Base-by-base conservation (phyloP, 495 filamentous ascomycete species). In the Aspergillus panamensis region DNA sequence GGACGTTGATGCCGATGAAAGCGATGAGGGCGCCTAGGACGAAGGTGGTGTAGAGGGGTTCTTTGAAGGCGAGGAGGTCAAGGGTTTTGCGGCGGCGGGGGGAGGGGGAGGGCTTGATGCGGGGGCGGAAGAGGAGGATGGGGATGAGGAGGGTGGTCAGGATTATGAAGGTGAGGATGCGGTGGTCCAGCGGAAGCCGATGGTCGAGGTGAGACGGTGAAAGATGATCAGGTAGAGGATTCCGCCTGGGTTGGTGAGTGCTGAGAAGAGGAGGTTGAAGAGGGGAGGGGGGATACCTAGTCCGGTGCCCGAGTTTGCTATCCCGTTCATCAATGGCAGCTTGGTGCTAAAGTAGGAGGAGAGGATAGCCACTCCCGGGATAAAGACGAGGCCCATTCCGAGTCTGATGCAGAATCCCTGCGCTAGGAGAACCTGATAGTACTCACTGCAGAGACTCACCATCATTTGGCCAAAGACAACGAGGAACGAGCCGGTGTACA, bases 161-260 rank as follows among this genome's bases (percentile, higher is more conserved):
- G 16, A 70, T 68, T 5, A 81, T 75, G 60, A 82, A 80, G 13
- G 70, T 77, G 4, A 80, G 64, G 8, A 73, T 59, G 2, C 80
- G 68, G 2, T 75, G 13, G 78, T 69, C 80, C 80, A 82, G 9
- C 54, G 64, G 53, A 82, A 81, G 1, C 79, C 80, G 47, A 81
- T 62, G 32, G 49, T 50, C 0, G 65, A 66, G 16, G 73, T 56
- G 7, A 82, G 69, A 10, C 66, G 62, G 51, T 78, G 65, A 53
- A 81, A 67, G 8, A 66, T 62, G 57, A 82, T 81, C 0, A 79
- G 79, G 54, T 79, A 81, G 43, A 82, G 68, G 39, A 80, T 63
- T 12, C 79, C 80, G 14, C 79, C 78, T 60, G 73, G 19, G 10
- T 58, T 66, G 21, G 71, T 70, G 0, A 45, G 17, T 7, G 6